Percentiles rank a stretch among this genome's conserved stretches.
phyloP scores from a whole-genome alignment of 106 monocot species.

The Ottelia alismoides region DNA sequence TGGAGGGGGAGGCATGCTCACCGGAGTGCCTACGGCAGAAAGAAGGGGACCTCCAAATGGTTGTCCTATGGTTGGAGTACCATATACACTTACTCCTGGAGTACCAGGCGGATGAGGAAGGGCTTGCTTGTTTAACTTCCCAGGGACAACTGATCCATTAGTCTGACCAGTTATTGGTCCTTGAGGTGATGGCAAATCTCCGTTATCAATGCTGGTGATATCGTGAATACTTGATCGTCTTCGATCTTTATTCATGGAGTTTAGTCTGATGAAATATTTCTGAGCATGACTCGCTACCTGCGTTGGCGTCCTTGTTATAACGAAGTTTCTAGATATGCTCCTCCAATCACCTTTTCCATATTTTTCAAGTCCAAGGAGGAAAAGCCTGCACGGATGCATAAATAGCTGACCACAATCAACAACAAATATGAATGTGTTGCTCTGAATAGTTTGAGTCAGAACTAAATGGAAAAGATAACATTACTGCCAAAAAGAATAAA shows the following conservation, averaged over 20 bases:
- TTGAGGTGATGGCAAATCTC: conserved; percentile 25
- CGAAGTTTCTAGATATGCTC: conserved; percentile 78
- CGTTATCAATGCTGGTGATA: conserved; percentile 48
- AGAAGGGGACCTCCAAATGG: conserved; percentile 52
- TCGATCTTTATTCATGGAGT: conserved; percentile 78
- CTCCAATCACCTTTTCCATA: conserved; percentile 86
- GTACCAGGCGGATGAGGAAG: conserved; percentile 13
- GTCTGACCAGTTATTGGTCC: conserved; percentile 56
- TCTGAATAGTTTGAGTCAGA: too few species aligned
- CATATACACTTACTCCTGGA: conserved; percentile 22
- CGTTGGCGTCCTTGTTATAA: conserved; percentile 68
- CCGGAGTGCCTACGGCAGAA: conserved; percentile 22
- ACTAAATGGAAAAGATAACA: too few species aligned
- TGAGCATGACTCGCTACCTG: conserved; percentile 89
- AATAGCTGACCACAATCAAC: too few species aligned
- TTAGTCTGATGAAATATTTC: conserved; percentile 84
- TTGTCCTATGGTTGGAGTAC: conserved; percentile 46
- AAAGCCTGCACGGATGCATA: conserved; percentile 55
- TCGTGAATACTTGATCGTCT: conserved; percentile 83
- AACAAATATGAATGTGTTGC: too few species aligned
- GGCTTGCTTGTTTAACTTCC: conserved; percentile 20
- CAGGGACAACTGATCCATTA: conserved; percentile 2
- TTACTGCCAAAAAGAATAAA: too few species aligned
- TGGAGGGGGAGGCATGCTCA: conserved; percentile 9
- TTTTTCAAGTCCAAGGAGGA: conserved; percentile 73